Evolutionary conservation across 768 basidiomycete genomes (phyloP).

Genomic region (Kwoniella sp.): DNA sequence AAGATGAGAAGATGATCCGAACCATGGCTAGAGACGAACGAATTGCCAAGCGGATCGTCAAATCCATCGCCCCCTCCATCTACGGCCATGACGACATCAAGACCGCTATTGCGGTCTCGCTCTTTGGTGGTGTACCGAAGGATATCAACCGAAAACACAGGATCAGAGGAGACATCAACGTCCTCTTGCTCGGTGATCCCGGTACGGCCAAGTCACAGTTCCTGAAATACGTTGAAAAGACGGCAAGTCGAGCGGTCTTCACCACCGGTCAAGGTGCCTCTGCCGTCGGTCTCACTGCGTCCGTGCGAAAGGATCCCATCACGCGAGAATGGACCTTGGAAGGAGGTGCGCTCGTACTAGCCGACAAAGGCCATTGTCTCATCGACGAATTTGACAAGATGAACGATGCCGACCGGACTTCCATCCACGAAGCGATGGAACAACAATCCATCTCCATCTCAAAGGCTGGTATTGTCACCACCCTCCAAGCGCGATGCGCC

Average conservation of each 20-base stretch:
- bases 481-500: conserved; percentile 93
- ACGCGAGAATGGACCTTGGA: conserved; percentile 98
- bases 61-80: conserved; percentile 97
- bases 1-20: conserved; percentile 91
- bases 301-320: conserved; percentile 96
- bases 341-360: conserved; percentile 95
- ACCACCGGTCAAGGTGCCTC: conserved; percentile 98
- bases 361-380: conserved; percentile 94
- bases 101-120: conserved; percentile 89
- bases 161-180: conserved; percentile 96
- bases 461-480: conserved; percentile 98
- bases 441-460: conserved; percentile 99
- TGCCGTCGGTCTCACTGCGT: conserved; percentile 96
- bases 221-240: conserved; percentile 98
- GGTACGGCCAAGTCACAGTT: conserved; percentile 99
- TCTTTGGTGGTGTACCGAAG: conserved; percentile 91
- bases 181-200: conserved; percentile 93
- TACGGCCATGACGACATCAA: conserved; percentile 99
- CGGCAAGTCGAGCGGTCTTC: conserved; percentile 94
- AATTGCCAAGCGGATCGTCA: conserved; percentile 94
- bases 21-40: conserved; percentile 84
- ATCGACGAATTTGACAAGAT: conserved; percentile 99
- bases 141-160: conserved; percentile 95
- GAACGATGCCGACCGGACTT: conserved; percentile 97
- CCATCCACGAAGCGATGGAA: conserved; percentile 99